Conservation (phyloP, 1,284 basidiomycete species). For the Vanrija sp. region DNA sequence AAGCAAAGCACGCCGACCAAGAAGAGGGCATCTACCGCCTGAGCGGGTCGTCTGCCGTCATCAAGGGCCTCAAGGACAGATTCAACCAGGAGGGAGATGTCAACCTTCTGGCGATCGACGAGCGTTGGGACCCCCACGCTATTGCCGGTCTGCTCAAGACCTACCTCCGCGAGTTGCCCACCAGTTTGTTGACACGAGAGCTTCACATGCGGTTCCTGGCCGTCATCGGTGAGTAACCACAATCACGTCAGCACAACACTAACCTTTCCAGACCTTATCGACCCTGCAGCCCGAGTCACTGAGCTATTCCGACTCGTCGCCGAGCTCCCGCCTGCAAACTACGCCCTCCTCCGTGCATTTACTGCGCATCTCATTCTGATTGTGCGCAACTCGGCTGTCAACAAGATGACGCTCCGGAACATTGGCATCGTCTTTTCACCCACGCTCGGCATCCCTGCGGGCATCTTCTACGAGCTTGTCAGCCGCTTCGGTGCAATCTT, state of each 20-base stretch:
- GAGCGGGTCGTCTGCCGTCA: conserved; percentile 86
- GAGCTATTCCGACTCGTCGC: conserved; percentile 84
- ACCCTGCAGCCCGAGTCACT: conserved; percentile 77
- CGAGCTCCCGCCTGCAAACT: conserved; percentile 84
- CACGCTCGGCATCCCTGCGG: conserved; percentile 88
- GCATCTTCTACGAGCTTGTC: conserved; percentile 87
- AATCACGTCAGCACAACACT: neutral
- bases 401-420: conserved; percentile 99
- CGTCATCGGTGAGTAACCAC: conserved; percentile 70
- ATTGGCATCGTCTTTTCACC: conserved; percentile 97
- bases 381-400: conserved; percentile 79
- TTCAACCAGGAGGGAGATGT: conserved; percentile 95
- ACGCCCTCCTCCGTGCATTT: conserved; percentile 84
- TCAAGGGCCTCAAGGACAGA: conserved; percentile 86
- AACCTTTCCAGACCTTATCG: conserved; percentile 65
- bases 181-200: conserved; percentile 85
- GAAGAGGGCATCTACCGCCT: conserved; percentile 98
- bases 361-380: conserved; percentile 95
- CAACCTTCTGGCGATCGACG: conserved; percentile 75
- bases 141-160: conserved; percentile 87
- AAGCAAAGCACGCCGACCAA: conserved; percentile 83
- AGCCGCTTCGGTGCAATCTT: conserved; percentile 86
- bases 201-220: conserved; percentile 80
- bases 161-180: conserved; percentile 83
- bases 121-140: conserved; percentile 92